Conservation (phyloP, 1,139 yeast species). For the Taphrina pruni region DNA sequence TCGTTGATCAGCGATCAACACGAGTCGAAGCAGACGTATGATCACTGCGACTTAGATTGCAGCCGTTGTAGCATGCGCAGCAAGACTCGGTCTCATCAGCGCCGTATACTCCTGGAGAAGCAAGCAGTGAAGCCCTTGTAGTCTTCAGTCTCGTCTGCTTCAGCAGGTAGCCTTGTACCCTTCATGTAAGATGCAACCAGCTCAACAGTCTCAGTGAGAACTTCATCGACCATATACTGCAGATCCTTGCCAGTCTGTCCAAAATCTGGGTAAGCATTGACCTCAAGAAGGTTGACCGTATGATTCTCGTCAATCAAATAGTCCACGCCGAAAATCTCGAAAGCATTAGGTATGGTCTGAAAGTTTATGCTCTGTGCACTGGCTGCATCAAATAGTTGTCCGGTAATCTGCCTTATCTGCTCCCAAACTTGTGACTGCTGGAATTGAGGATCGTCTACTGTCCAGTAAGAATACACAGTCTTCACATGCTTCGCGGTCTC, state of each 20-base stretch:
- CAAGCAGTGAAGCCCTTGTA: constrained; percentile 16
- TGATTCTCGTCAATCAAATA: constrained; percentile 68
- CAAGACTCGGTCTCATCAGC: neutral
- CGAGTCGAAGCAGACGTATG: neutral
- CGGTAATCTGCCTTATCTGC: constrained; percentile 66
- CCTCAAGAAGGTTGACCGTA: constrained; percentile 72
- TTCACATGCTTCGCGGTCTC: constrained; percentile 51
- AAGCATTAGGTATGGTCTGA: constrained; percentile 81
- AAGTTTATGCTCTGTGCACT: constrained; percentile 82
- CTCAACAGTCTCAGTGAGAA: constrained; percentile 49
- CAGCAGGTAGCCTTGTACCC: neutral
- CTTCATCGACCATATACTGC: constrained; percentile 61
- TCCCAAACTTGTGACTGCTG: constrained; percentile 57
- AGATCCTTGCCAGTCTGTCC: constrained; percentile 88
- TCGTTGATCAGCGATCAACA: too few species aligned
- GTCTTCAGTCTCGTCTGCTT: neutral
- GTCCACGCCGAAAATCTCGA: constrained; percentile 88
- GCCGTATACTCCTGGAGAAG: neutral
- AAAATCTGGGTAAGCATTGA: constrained; percentile 94
- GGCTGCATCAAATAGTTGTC: constrained; percentile 85
- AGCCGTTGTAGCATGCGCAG: neutral
- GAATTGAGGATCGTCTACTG: constrained; percentile 58
- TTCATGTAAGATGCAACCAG: constrained; percentile 43
- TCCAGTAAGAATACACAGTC: constrained; percentile 72
- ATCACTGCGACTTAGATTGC: too few species aligned